Conservation (phyloP, 2,329 filamentous ascomycete species). For the Exophiala viscosa region DNA sequence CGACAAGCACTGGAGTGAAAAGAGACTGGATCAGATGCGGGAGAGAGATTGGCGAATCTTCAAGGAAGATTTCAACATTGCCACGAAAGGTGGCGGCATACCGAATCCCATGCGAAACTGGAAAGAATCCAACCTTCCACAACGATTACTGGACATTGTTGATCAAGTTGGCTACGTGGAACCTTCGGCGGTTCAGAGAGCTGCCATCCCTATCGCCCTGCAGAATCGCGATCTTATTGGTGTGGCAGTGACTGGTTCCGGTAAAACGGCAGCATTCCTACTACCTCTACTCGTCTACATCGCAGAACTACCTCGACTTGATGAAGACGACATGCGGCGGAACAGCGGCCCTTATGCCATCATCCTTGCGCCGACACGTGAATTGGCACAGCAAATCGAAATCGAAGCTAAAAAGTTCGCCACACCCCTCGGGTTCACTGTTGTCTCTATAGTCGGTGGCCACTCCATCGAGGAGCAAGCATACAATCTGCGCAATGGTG, state of each 20-base stretch:
- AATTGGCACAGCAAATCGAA: slow-evolving; percentile 96
- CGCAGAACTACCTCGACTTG: slow-evolving; percentile 77
- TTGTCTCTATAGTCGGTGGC: slow-evolving; percentile 96
- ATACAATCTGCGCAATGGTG: slow-evolving; percentile 83
- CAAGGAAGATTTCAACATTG: slow-evolving; percentile 98
- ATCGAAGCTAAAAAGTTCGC: slow-evolving; percentile 91
- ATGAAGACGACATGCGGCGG: slow-evolving; percentile 76
- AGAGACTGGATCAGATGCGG: slow-evolving; percentile 87
- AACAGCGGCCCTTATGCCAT: slow-evolving; percentile 97
- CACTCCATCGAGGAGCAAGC: slow-evolving; percentile 93
- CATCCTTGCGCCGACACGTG: slow-evolving; percentile 91
- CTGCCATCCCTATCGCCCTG: slow-evolving; percentile 90
- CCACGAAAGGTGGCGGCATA: slow-evolving; percentile 85
- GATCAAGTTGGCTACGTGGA: slow-evolving; percentile 84
- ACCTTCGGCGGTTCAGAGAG: slow-evolving; percentile 85
- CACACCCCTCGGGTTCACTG: slow-evolving; percentile 82
- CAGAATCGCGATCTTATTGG: slow-evolving; percentile 95
- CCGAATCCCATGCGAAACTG: slow-evolving; percentile 96
- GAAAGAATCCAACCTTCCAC: slow-evolving; percentile 78
- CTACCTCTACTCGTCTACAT: slow-evolving; percentile 93
- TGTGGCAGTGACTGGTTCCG: slow-evolving; percentile 95
- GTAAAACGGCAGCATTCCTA: slow-evolving; percentile 95
- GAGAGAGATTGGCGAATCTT: slow-evolving; percentile 99
- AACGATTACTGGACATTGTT: slow-evolving; percentile 74
- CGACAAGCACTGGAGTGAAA: slow-evolving; percentile 95